Conservation (phyloP, 169 alveolate genomes). For the Babesia ovis region DNA sequence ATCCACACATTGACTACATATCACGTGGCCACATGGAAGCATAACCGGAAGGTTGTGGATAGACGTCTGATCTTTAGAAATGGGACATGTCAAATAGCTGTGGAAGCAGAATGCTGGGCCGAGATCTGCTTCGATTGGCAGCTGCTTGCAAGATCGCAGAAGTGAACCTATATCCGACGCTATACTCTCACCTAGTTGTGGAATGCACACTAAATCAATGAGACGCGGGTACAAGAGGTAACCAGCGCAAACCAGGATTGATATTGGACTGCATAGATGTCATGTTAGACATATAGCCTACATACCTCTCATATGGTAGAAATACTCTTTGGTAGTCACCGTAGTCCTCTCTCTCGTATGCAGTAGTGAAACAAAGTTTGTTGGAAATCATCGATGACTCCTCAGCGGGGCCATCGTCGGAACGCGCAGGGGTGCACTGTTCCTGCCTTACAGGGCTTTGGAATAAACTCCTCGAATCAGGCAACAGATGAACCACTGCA, state of each 20-base stretch:
- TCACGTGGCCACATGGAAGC: slow-evolving; percentile 73
- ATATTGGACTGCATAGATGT: slow-evolving; percentile 43
- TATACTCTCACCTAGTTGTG: slow-evolving; percentile 10
- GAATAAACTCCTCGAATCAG: background rate
- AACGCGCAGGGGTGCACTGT: background rate
- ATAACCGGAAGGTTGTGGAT: slow-evolving; percentile 64
- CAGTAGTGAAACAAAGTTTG: slow-evolving; percentile 9
- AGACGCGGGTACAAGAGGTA: slow-evolving; percentile 56
- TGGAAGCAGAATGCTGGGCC: slow-evolving; percentile 75
- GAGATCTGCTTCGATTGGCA: slow-evolving; percentile 69
- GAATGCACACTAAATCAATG: slow-evolving; percentile 26
- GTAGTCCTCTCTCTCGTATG: slow-evolving; percentile 25
- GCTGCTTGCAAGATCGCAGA: slow-evolving; percentile 54
- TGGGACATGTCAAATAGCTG: slow-evolving; percentile 71
- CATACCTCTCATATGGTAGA: slow-evolving; percentile 63
- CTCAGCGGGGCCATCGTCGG: background rate
- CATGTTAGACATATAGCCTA: background rate
- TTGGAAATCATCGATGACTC: background rate
- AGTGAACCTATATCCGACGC: slow-evolving; percentile 46
- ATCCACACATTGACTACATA: slow-evolving; percentile 58
- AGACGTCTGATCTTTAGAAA: slow-evolving; percentile 70
- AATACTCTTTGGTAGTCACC: slow-evolving; percentile 36
- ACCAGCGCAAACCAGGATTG: slow-evolving; percentile 65
- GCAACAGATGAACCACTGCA: background rate
- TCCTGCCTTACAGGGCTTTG: slow-evolving; percentile 6